Conservation (phyloP, 306 rosid genomes). For the Rubus parviflorus region DNA sequence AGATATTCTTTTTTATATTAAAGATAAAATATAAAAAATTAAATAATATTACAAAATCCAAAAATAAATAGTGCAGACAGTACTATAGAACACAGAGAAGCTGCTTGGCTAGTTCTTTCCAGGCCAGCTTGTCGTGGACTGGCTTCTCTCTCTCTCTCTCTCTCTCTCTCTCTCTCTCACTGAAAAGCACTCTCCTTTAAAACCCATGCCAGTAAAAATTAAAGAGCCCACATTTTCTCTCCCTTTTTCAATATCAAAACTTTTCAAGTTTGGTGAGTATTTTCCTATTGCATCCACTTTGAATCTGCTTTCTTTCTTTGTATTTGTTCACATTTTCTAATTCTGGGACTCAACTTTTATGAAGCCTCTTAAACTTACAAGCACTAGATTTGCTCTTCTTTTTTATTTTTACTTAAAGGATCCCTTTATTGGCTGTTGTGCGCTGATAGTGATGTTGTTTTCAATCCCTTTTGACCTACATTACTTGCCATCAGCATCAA, state of each 20-base stretch:
- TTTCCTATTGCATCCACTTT: constrained; percentile 32
- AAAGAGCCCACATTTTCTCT: constrained; percentile 9
- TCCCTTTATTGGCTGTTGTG: constrained; percentile 13
- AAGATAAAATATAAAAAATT: background rate
- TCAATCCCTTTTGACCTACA: constrained; percentile 31
- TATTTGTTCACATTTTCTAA: constrained; percentile 5
- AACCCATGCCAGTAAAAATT: background rate
- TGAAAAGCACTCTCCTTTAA: constrained; percentile 17
- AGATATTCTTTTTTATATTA: background rate
- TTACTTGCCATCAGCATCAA: constrained; percentile 26
- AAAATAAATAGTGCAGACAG: background rate
- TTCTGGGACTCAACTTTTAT: background rate
- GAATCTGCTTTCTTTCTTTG: constrained; percentile 22
- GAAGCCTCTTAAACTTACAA: constrained; percentile 4
- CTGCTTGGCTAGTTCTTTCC: constrained; percentile 16
- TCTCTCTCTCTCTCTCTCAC: background rate
- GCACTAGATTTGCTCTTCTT: constrained; percentile 2
- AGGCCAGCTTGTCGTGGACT: constrained; percentile 42
- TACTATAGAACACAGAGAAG: background rate
- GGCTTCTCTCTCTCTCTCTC: constrained; percentile 16
- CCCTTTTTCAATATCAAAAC: background rate
- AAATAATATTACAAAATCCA: background rate
- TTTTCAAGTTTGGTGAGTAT: constrained; percentile 16
- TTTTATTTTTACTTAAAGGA: background rate
- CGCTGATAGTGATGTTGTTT: constrained; percentile 22